phyloP scores from a whole-genome alignment of 371 early-diverging fungal species.

The Rhizomucor pusillus region DNA sequence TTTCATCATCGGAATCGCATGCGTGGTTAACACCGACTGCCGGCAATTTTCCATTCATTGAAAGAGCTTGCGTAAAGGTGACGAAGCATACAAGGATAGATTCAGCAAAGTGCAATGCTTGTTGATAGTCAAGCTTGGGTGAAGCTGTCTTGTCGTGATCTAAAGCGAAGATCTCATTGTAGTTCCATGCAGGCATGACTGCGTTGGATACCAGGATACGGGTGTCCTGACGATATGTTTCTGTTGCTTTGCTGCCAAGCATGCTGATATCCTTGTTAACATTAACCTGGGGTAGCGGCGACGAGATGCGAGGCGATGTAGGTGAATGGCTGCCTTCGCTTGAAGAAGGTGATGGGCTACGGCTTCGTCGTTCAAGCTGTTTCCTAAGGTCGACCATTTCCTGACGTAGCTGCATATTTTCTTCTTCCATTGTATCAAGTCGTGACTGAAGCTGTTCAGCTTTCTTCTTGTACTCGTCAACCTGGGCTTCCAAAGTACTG shows the following conservation, averaged over 20 bases:
- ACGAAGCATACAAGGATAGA: constrained; percentile 28
- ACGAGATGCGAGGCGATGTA: constrained; percentile 32
- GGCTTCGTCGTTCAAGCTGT: constrained; percentile 22
- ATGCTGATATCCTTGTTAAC: constrained; percentile 48
- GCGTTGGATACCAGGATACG: constrained; percentile 48
- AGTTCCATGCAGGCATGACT: constrained; percentile 48
- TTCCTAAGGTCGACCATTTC: constrained; percentile 49
- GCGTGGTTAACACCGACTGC: neutral
- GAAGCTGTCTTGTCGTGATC: neutral
- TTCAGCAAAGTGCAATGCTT: constrained; percentile 19
- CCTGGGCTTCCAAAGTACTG: constrained; percentile 75
- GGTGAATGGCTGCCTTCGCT: constrained; percentile 12
- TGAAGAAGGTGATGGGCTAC: constrained; percentile 12
- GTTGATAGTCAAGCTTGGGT: constrained; percentile 6
- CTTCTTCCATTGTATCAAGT: constrained; percentile 47
- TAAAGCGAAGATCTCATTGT: constrained; percentile 28
- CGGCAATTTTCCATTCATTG: constrained; percentile 4
- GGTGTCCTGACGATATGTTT: constrained; percentile 47
- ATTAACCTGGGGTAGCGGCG: constrained; percentile 37
- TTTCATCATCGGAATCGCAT: neutral
- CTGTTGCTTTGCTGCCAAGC: constrained; percentile 42
- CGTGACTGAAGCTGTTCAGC: constrained; percentile 47
- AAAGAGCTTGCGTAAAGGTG: constrained; percentile 21
- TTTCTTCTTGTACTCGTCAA: constrained; percentile 63
- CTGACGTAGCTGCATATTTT: constrained; percentile 55